Evolutionary conservation across 1,139 yeast species (phyloP).

Genomic region (Diutina sp.): DNA sequence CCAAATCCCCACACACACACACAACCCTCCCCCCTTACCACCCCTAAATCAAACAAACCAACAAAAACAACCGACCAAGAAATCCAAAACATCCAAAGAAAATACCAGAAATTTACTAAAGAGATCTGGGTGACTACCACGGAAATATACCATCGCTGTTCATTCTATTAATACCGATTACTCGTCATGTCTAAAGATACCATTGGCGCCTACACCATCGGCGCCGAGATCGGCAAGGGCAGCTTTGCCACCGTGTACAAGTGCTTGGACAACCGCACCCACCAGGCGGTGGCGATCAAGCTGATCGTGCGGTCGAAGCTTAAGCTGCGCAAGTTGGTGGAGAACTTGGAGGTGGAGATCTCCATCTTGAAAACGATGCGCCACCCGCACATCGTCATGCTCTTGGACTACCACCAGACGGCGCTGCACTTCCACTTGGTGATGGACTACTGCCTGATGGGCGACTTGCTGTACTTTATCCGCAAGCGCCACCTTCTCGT

Average conservation of each 20-base stretch:
- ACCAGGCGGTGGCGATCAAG: conserved; percentile 70
- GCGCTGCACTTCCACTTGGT: conserved; percentile 71
- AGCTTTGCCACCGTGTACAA: conserved; percentile 87
- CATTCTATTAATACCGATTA: too few relatives aligned
- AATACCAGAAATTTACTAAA: too few relatives aligned
- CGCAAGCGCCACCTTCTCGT: conserved; percentile 62
- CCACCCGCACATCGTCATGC: conserved; percentile 86
- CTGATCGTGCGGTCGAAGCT: conserved; percentile 75
- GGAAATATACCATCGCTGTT: neutral
- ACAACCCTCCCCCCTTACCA: too few relatives aligned
- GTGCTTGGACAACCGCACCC: conserved; percentile 29
- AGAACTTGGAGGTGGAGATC: conserved; percentile 85
- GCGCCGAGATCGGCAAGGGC: conserved; percentile 83
- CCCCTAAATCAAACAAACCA: too few relatives aligned
- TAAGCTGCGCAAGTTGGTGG: conserved; percentile 74
- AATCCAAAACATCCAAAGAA: too few relatives aligned
- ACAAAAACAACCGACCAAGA: too few relatives aligned
- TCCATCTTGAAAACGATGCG: conserved; percentile 72
- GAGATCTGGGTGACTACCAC: too few relatives aligned
- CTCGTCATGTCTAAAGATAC: neutral
- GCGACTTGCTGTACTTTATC: conserved; percentile 82
- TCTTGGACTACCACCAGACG: conserved; percentile 74
- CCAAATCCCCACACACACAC: too few relatives aligned
- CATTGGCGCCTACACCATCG: conserved; percentile 38
- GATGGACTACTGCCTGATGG: conserved; percentile 96